A percentile compares a stretch with the other conserved stretches of the same genome.
These are phyloP conservation scores for Mortierella alpina DNA, from an alignment of 192 early-diverging fungal species.

Conservation along the genomic window DNA sequence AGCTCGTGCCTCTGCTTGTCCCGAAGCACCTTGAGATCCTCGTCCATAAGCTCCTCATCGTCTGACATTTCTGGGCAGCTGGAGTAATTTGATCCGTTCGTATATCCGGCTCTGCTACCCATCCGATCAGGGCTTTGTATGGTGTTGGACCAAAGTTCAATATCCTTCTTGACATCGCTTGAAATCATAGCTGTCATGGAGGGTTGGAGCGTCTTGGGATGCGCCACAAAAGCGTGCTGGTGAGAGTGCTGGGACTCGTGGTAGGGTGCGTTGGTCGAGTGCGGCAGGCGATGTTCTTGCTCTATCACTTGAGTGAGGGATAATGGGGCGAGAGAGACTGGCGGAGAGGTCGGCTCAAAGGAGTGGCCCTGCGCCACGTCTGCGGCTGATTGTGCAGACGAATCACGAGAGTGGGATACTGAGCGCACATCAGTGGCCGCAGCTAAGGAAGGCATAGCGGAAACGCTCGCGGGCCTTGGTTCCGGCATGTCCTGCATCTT, in stretches of 20 bases:
- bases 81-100: slow-evolving; percentile 48
- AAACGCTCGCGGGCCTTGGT: neutral
- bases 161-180: slow-evolving; percentile 28
- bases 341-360: too few species aligned
- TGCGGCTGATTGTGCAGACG: neutral
- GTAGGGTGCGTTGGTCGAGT: slow-evolving; percentile 3
- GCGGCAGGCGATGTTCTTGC: slow-evolving; percentile 13
- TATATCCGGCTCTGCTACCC: slow-evolving; percentile 3
- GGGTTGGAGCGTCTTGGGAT: slow-evolving; percentile 1
- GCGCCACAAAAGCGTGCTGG: slow-evolving; percentile 2
- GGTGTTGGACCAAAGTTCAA: slow-evolving; percentile 16
- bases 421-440: neutral
- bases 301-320: neutral
- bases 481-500: neutral
- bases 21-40: slow-evolving; percentile 38
- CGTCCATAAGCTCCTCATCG: slow-evolving; percentile 42
- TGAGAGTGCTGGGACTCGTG: slow-evolving; percentile 12
- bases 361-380: neutral
- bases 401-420: neutral
- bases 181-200: slow-evolving; percentile 4
- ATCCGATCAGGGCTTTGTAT: slow-evolving; percentile 5
- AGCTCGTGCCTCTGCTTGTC: slow-evolving; percentile 45
- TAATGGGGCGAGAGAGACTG: neutral
- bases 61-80: slow-evolving; percentile 48
- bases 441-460: neutral